phyloP scores from a whole-genome alignment of 371 early-diverging fungal genomes.

The Mucor plumbeus region DNA sequence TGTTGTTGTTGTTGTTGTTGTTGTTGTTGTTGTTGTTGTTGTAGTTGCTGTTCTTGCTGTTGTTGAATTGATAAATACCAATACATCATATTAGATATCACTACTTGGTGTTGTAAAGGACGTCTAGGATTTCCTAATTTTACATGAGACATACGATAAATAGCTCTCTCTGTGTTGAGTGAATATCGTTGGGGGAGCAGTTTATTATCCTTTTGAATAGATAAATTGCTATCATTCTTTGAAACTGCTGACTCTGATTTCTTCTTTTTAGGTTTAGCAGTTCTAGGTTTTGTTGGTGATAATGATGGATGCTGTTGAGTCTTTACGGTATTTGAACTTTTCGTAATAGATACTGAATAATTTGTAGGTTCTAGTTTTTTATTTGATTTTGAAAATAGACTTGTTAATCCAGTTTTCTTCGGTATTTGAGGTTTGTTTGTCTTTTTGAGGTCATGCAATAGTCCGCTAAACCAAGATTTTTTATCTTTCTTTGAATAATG shows the following conservation, averaged over 20 bases:
- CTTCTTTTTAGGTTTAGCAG: constrained; percentile 6
- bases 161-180: constrained; percentile 63
- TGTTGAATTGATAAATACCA: constrained; percentile 60
- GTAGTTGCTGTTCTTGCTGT: background rate
- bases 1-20: background rate
- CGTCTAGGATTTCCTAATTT: constrained; percentile 73
- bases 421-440: background rate
- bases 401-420: background rate
- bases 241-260: background rate
- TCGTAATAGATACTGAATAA: too few species aligned
- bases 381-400: constrained; percentile 11
- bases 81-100: constrained; percentile 81
- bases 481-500: background rate
- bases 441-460: constrained; percentile 9
- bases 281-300: constrained; percentile 1
- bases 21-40: background rate
- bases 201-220: background rate
- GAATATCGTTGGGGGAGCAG: constrained; percentile 38
- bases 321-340: background rate
- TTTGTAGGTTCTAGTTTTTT: constrained; percentile 11
- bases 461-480: constrained; percentile 12
- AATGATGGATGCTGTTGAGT: background rate
- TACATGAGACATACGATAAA: constrained; percentile 72
- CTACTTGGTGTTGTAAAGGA: constrained; percentile 74
- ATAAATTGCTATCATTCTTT: background rate